Evolutionary conservation across 108 stramenopile genomes (phyloP).

Genomic region (Nitzschia palea): DNA sequence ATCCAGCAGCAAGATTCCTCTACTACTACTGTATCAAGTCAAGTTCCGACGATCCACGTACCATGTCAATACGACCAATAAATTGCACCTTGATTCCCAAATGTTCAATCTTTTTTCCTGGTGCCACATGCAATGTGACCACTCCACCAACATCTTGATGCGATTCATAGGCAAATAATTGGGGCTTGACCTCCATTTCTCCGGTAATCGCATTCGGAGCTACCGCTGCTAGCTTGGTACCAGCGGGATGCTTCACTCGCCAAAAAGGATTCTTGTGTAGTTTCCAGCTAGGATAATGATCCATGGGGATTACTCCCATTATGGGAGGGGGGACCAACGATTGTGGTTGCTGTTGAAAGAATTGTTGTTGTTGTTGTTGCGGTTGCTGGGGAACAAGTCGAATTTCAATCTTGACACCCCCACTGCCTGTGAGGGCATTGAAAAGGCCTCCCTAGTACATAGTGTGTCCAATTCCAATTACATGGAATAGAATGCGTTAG

Average conservation of each 20-base stretch:
- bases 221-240: slow-evolving; percentile 13
- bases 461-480: too few species aligned
- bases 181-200: slow-evolving; percentile 6
- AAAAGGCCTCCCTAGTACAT: slow-evolving; percentile 32
- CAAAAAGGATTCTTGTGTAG: slow-evolving; percentile 85
- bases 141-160: slow-evolving; percentile 80
- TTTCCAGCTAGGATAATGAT: slow-evolving; percentile 83
- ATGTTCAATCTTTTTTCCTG: slow-evolving; percentile 96
- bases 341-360: too few species aligned
- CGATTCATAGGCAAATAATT: slow-evolving; percentile 55
- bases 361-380: slow-evolving; percentile 25
- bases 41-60: slow-evolving; percentile 26
- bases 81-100: slow-evolving; percentile 96
- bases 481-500: too few species aligned
- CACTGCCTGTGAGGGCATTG: slow-evolving; percentile 46
- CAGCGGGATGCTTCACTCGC: slow-evolving; percentile 62
- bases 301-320: slow-evolving; percentile 49
- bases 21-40: background rate
- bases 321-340: slow-evolving; percentile 18
- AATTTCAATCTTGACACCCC: slow-evolving; percentile 74
- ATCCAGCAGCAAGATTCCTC: too few species aligned
- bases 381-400: slow-evolving; percentile 23
- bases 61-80: slow-evolving; percentile 96
- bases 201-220: slow-evolving; percentile 22
- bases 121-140: slow-evolving; percentile 82